Evolutionary conservation across 768 basidiomycete species (phyloP), one percentile per base, ranked within the genome.

Genomic region (Xerocomellus dryophilus): DNA sequence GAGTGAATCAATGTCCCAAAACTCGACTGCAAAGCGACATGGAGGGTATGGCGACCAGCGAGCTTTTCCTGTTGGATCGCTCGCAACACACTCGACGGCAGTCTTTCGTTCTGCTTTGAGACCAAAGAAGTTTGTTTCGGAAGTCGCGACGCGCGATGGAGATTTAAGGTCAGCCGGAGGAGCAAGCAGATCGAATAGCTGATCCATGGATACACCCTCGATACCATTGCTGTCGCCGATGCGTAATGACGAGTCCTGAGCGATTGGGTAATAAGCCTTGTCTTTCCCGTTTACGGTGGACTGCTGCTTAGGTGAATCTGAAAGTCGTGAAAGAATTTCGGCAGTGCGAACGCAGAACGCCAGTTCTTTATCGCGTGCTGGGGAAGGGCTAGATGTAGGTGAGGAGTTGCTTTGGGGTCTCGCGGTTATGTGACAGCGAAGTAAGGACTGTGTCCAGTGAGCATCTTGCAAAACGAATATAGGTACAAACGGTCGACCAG

Each of bases 11-110:
- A 93, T 79, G 62, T 88, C 87, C 87, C 90, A 95, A 66, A 96
- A 96, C 70, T 96, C 93, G 47, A 93, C 90, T 9, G 83, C 82
- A 65, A 96, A 92, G 20, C 93, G 81, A 71, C 78, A 89, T 0
- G 94, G 94, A 42, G 88, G 84, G 63, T 83, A 82, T n/a, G 80
- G 75, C 1, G 85, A 80, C 85, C 86, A 91, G 60, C 70, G 78
- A 20, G 66, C 57, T 40, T 78, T 71, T 4, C 78, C 79, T n/a
- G 68, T 70, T 1, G 74, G 51, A 56, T 81, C 80, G 14, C 62
- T 70, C 11, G 73, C 63, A 44, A 79, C 64, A 59, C 79, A 80
- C 39, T 72, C 71, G 6, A 68, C 60, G 1, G 74, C 75, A 6
- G 73, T 71, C 56, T 73, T 76, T 38, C 76, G 70, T 7, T 77